Base-by-base conservation (phyloP, 108 stramenopile species). In the Heterococcus sp. region DNA sequence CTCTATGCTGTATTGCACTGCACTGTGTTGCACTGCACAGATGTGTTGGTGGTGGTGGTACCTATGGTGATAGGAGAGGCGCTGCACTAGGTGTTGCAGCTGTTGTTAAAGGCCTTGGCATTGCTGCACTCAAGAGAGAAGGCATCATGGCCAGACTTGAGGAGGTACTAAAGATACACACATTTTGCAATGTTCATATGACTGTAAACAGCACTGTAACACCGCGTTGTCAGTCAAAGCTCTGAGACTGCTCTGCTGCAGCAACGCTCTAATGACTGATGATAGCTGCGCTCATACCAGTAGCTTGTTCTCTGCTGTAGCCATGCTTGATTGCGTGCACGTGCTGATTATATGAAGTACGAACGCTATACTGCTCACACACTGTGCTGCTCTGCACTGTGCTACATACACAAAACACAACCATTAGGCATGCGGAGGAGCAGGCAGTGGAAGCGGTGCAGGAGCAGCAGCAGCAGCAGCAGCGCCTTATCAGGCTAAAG, bases 81-180 rank as follows among this genome's bases (percentile, higher is more conserved):
- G 95, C 92, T 27, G 97, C 99, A 0, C 94, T 94, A 66, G 99
- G 97, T 34, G 87, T 99, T 37, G 92, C 94, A n/a, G 95, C 97
- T 30, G 88, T 92, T 37, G 92, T 97, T n/a, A 97, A 99, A 89
- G 99, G 99, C 26, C 91, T 96, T 73, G 99, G 99, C 27, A 97
- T 98, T 39, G 90, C 94, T 14, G 81, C 91, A 34, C 84, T 99
- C 33, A 97, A 97, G 85, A 94, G 95, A 80, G 94, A 89, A 81
- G 90, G 93, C 32, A 85, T 99, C 38, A 94, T 98, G 30, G 87
- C 88, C 70, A 85, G 85, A 30, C 89, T 98, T 35, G 90, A 96
- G 83, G 96, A 92, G 67, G 93, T 95, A 1, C 93, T 78, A 69
- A 71, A 64, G 37, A 73, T 66, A 38, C 37, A 66, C 34, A 82